Base-by-base conservation (phyloP, 2,329 filamentous ascomycete genomes). In the Cytospora piceae region DNA sequence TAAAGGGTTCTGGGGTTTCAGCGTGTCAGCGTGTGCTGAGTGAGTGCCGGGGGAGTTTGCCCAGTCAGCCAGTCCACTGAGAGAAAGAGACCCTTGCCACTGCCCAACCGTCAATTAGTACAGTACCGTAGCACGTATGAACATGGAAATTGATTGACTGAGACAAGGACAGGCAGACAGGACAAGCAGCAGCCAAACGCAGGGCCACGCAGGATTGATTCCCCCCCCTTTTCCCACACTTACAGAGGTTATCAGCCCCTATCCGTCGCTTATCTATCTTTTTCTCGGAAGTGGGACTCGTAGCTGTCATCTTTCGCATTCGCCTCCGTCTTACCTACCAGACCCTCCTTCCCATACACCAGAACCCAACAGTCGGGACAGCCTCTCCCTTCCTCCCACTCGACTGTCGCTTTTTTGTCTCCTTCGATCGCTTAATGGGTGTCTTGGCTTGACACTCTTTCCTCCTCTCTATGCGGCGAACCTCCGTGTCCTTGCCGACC, bases 401-500 rank as follows among this genome's bases (percentile, higher is more conserved):
- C n/a, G 46, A 22, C 46, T 49, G 46, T 49, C n/a, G n/a, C 15
- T n/a, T 49, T 24, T 24, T 6, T 49, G 46, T 49, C 46, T 49
- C 46, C 12, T 20, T 49, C 46, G 12, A 42, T 42, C 39, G 39
- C 39, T 49, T 49, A 49, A 49, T 49, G 46, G 46, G 46, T 49
- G 46, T 49, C 46, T 49, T 49, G 22, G 46, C 46, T 49, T 49
- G 59, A 63, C 63, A 64, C 58, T 53, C 54, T 61, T 39, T 58
- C 58, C n/a, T 34, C 37, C 51, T 55, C 61, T 62, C 58, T 77
- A 90, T 90, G 87, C 84, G 86, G 82, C 87, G 85, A 79, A 85
- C 85, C 75, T 88, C 86, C 69, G 84, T 87, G 68, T 88, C 87
- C 74, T 76, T 88, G 76, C 85, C 86, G 75, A 87, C 84, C 46